phyloP scores from a whole-genome alignment of 169 alveolate genomes.

The Plasmodium sp. region DNA sequence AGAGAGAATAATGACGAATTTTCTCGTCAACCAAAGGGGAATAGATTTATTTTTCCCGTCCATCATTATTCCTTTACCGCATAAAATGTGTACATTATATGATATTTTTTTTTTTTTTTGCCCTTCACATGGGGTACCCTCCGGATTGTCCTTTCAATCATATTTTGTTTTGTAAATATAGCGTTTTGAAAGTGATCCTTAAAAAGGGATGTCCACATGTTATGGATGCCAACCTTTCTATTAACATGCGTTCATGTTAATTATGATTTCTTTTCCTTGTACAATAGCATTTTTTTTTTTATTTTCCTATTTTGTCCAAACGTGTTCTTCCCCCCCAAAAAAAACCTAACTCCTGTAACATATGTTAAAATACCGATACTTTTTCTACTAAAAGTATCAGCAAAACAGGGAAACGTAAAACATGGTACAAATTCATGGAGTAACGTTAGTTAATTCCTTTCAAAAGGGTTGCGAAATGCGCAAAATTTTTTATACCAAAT shows the following conservation, averaged over 20 bases:
- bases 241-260: neutral
- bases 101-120: neutral
- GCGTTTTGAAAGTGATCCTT: neutral
- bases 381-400: neutral
- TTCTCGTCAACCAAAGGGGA: neutral
- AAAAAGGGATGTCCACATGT: neutral
- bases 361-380: neutral
- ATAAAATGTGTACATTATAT: neutral
- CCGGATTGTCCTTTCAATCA: neutral
- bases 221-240: neutral
- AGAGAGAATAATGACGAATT: neutral
- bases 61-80: neutral
- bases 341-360: neutral
- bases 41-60: neutral
- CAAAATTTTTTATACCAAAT: neutral
- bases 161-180: neutral
- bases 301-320: neutral
- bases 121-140: neutral
- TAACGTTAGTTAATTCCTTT: neutral
- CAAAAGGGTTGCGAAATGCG: neutral
- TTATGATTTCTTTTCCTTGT: neutral
- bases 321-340: neutral
- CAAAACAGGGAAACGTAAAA: neutral
- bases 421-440: neutral
- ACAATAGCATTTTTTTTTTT: neutral